phyloP scores from a whole-genome alignment of 1,284 basidiomycete genomes.

The Porogramme epimiltina region DNA sequence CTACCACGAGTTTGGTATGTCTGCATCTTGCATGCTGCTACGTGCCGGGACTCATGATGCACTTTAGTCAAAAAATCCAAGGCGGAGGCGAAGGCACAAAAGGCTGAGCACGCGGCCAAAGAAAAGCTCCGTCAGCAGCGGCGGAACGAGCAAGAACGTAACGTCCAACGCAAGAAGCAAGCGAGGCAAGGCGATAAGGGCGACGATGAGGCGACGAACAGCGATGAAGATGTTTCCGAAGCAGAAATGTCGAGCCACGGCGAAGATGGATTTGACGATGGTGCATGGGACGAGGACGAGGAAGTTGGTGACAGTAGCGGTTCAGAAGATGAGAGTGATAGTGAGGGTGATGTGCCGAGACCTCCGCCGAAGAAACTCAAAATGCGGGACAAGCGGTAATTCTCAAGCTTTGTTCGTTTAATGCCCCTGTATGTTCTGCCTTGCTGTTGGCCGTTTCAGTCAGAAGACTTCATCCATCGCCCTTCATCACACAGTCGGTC shows the following conservation, averaged over 20 bases:
- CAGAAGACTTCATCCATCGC: too few relatives aligned
- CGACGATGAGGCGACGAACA: conserved; percentile 55
- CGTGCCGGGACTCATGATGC: conserved; percentile 2
- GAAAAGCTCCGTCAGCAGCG: conserved; percentile 75
- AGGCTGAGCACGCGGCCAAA: conserved; percentile 75
- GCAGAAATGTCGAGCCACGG: conserved; percentile 45
- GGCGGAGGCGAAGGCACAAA: conserved; percentile 65
- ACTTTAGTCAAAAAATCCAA: conserved; percentile 80
- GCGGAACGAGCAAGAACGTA: conserved; percentile 85
- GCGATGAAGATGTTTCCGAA: conserved; percentile 66
- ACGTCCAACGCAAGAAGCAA: conserved; percentile 79
- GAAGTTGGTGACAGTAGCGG: too few relatives aligned
- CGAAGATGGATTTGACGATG: too few relatives aligned
- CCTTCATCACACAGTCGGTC: too few relatives aligned
- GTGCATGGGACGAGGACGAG: too few relatives aligned
- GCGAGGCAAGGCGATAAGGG: conserved; percentile 40
- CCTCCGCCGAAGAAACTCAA: conserved; percentile 44
- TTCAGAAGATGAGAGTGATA: conserved; percentile 34
- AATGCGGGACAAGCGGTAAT: conserved; percentile 38
- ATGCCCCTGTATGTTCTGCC: too few relatives aligned
- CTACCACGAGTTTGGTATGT: conserved; percentile 88
- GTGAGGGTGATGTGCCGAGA: conserved; percentile 35
- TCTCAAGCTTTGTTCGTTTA: background rate
- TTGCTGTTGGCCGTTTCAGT: too few relatives aligned
- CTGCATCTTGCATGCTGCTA: background rate